Evolutionary conservation across 768 basidiomycete species (phyloP).

Genomic region (Calvatia gigantea): DNA sequence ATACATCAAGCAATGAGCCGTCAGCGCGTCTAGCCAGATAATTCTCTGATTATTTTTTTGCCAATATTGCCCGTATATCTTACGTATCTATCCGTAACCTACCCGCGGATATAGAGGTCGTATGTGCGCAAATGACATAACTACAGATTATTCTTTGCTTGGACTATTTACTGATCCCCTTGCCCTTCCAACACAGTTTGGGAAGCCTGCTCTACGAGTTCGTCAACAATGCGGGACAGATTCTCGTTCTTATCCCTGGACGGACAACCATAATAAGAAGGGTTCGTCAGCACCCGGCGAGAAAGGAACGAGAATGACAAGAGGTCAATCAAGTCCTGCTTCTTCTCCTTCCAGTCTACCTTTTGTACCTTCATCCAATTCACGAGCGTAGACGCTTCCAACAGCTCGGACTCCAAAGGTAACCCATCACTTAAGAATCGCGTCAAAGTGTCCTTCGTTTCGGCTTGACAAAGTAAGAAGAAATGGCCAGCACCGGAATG

Average conservation of each 20-base stretch:
- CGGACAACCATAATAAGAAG: constrained; percentile 74
- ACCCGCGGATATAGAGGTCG: no score
- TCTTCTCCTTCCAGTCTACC: constrained; percentile 24
- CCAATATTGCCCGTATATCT: neutral
- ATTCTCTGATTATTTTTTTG: neutral
- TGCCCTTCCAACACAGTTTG: neutral
- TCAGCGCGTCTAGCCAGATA: neutral
- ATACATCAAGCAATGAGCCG: constrained; percentile 37
- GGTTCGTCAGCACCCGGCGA: constrained; percentile 70
- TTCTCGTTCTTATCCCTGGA: constrained; percentile 44
- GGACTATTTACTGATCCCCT: neutral
- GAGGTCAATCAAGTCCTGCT: constrained; percentile 70
- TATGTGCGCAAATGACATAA: no score
- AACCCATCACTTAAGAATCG: constrained; percentile 87
- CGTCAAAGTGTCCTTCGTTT: constrained; percentile 75
- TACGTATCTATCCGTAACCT: neutral
- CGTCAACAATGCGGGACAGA: constrained; percentile 71
- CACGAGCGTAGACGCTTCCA: constrained; percentile 46
- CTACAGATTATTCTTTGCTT: no score
- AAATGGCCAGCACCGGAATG: constrained; percentile 63
- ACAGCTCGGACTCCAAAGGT: constrained; percentile 80
- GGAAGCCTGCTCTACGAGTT: constrained; percentile 25
- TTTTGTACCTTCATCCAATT: constrained; percentile 21
- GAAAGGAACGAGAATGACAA: constrained; percentile 82
- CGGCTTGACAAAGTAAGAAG: constrained; percentile 86